Evolutionary conservation across 1,284 basidiomycete species (phyloP).

Genomic region (Cystobasidium slooffiae): DNA sequence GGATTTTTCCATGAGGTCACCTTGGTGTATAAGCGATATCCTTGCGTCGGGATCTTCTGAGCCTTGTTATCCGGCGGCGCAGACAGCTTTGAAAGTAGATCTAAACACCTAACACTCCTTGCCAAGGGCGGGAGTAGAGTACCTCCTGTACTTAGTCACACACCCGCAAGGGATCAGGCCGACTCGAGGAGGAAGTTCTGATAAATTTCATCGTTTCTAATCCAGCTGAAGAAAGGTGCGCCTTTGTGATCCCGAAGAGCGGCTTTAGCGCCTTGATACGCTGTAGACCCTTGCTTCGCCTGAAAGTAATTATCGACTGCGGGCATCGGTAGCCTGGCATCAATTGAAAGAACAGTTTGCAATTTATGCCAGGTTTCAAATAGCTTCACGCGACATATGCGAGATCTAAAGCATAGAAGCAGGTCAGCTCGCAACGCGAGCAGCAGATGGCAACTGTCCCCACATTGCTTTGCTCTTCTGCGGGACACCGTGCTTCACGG

Average conservation of each 20-base stretch:
- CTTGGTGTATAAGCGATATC: no score
- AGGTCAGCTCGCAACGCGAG: no score
- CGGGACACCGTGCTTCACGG: constrained; percentile 51
- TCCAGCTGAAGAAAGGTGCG: constrained; percentile 32
- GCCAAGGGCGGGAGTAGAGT: not conserved
- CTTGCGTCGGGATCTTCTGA: no score
- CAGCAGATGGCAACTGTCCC: not conserved
- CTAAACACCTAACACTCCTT: not conserved
- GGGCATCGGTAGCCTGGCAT: not conserved
- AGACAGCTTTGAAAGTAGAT: not conserved
- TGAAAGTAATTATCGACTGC: constrained; percentile 6
- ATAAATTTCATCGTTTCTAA: constrained; percentile 13
- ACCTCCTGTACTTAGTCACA: not conserved
- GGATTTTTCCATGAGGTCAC: no score
- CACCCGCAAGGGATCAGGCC: not conserved
- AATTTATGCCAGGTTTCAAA: not conserved
- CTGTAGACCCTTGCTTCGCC: constrained; percentile 8
- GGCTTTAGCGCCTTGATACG: constrained; percentile 24
- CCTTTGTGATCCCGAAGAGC: not conserved
- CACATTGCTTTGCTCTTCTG: constrained; percentile 16
- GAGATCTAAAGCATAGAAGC: constrained; percentile 4
- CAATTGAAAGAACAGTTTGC: not conserved
- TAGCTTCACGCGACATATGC: constrained; percentile 6
- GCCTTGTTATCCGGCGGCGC: no score
- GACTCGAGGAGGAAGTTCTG: constrained; percentile 6